These are phyloP conservation scores for Russula foetens DNA, from an alignment of 768 basidiomycete species.

Conservation along the genomic window DNA sequence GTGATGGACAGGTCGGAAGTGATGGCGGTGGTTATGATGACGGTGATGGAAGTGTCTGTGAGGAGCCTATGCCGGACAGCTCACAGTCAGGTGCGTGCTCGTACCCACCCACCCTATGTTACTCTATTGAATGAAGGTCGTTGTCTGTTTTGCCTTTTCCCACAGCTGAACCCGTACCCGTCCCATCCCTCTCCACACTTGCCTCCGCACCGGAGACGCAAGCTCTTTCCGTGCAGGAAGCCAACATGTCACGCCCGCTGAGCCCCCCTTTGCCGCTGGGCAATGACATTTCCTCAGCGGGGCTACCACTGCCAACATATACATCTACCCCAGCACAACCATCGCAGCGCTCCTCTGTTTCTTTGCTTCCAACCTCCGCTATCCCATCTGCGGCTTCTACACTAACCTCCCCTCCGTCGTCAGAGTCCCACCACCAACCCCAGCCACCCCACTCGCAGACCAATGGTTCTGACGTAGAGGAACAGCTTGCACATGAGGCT, in stretches of 20 bases:
- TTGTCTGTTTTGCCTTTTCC: too few relatives aligned
- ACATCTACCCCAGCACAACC: not conserved
- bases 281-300: not conserved
- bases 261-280: not conserved
- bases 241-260: not conserved
- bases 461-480: too few relatives aligned
- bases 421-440: not conserved
- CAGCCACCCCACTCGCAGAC: not conserved
- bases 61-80: not conserved
- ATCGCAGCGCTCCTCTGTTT: not conserved
- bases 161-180: not conserved
- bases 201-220: not conserved
- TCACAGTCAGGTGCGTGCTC: not conserved
- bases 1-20: not conserved
- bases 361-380: not conserved
- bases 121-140: not conserved
- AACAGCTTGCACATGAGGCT: not conserved
- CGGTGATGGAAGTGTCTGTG: not conserved
- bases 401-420: not conserved
- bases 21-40: not conserved
- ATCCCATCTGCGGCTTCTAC: not conserved
- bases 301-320: too few relatives aligned
- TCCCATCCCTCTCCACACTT: not conserved
- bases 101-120: not conserved
- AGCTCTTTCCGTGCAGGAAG: too few relatives aligned